These are phyloP conservation scores for Peltaster fructicola DNA, from an alignment of 2,329 filamentous ascomycete species.

Conservation along the genomic window DNA sequence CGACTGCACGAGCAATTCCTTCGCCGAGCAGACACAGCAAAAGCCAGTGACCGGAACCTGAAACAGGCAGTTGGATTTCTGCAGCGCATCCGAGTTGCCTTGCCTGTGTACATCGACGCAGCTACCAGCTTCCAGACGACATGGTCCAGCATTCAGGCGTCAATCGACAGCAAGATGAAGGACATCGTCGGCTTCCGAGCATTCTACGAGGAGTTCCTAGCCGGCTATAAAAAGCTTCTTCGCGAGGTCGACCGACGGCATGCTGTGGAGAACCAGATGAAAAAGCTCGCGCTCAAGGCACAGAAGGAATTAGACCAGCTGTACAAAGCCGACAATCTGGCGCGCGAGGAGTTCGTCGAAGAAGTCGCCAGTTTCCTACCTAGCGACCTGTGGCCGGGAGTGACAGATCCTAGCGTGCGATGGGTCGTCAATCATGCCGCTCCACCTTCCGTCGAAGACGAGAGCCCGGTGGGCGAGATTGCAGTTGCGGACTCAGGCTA, in stretches of 20 bases:
- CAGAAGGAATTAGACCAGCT: constrained; percentile 59
- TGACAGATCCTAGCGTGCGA: constrained; percentile 8
- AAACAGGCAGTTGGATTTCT: constrained; percentile 48
- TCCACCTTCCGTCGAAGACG: no score
- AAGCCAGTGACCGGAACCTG: constrained; percentile 38
- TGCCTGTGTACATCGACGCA: constrained; percentile 47
- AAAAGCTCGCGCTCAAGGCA: constrained; percentile 58
- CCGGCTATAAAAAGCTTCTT: constrained; percentile 68
- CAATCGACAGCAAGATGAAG: constrained; percentile 48
- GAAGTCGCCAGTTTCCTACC: constrained; percentile 79
- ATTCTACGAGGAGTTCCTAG: constrained; percentile 78
- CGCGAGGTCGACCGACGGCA: constrained; percentile 66
- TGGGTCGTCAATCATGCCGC: constrained; percentile 15
- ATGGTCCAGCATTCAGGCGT: constrained; percentile 60
- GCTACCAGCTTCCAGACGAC: constrained; percentile 42
- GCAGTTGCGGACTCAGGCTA: no score
- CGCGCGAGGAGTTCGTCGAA: constrained; percentile 60
- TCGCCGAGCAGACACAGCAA: constrained; percentile 41
- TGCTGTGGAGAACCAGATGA: constrained; percentile 54
- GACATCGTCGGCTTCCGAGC: constrained; percentile 60
- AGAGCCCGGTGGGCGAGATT: no score
- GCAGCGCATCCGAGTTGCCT: constrained; percentile 46
- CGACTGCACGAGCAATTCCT: constrained; percentile 45
- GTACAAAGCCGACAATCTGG: constrained; percentile 45
- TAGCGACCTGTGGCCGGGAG: constrained; percentile 14